Evolutionary conservation across 75 land plant species (phyloP), one percentile per base, ranked within the genome.

Genomic region (Pinus taeda): DNA sequence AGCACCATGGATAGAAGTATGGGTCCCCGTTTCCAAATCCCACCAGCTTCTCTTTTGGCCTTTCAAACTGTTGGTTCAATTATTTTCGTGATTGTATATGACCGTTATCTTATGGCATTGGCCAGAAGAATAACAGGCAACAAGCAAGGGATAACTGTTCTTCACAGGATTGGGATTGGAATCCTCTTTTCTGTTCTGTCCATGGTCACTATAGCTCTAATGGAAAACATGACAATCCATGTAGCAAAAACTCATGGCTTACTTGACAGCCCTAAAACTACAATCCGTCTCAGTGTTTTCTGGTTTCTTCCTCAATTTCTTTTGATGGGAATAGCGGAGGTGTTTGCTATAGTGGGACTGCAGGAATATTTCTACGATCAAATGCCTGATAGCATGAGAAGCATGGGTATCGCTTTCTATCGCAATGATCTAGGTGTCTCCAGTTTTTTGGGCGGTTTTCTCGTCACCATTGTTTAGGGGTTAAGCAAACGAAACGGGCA

Each of bases 21-120:
- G 0, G 80, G 77, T 14, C 6, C 74, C 17, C 30, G 60, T 65
- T 85, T 89, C 56, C 42, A 76, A 22, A 29, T 88, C 0, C 89
- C 91, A 2, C 78, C 93, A 2, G 89, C 88, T 2, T 78, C 89
- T 3, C 63, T 91, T 8, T 85, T 80, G 53, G 79, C 73, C 59
- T 75, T 85, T 77, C 65, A 74, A 2, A 84, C 73, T 45, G 0
- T 87, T 45, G 59, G 42, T 39, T 39, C 6, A 39, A 39, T 39
- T 39, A 6, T 39, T 5, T 39, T 39, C 42, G 5, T 39, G 42
- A 39, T 4, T 39, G 6, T 39, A 39, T 39, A 39, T 39, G 6
- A 39, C 6, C 42, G 5, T 39, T 39, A 6, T 39, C 3, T 80
- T 12, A 58, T 85, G 8, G 83, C 83, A 55, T 4, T 74, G 20